Percentiles rank a stretch among this genome's conserved stretches.
These are phyloP conservation scores for Acacia confusa DNA, from an alignment of 306 rosid species.

Conservation along the genomic window DNA sequence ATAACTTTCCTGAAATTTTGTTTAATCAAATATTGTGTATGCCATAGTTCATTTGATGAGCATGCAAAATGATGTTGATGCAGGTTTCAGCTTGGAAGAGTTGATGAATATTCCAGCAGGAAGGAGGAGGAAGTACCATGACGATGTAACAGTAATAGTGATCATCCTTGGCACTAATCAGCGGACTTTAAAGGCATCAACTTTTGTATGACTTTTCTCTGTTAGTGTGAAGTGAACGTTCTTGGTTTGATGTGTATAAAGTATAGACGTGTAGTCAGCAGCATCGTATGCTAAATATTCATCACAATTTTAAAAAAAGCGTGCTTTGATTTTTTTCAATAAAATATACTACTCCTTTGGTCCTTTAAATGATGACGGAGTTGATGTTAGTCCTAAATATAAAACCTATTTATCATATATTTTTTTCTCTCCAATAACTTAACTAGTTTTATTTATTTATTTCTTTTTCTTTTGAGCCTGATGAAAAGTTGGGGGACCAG, in stretches of 20 bases:
- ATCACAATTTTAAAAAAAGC: neutral
- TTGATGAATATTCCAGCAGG: constrained; percentile 88
- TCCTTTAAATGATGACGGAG: too few relatives aligned
- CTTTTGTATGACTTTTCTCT: constrained; percentile 42
- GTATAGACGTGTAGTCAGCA: neutral
- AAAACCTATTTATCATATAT: too few relatives aligned
- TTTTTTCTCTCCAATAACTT: too few relatives aligned
- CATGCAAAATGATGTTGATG: neutral
- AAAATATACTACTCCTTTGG: neutral
- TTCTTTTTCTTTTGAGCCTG: too few relatives aligned
- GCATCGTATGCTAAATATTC: neutral
- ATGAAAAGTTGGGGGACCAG: too few relatives aligned
- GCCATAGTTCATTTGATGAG: too few relatives aligned
- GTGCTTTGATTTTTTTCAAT: neutral
- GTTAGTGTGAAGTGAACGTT: constrained; percentile 16
- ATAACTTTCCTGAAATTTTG: too few relatives aligned
- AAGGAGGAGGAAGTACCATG: constrained; percentile 94
- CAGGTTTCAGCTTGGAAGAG: constrained; percentile 94
- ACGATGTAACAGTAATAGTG: constrained; percentile 90
- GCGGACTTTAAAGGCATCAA: constrained; percentile 92
- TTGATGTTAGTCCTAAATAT: too few relatives aligned
- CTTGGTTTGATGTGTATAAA: constrained; percentile 4
- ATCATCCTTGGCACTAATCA: constrained; percentile 84
- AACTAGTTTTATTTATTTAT: too few relatives aligned
- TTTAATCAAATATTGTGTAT: too few relatives aligned